Conservation (phyloP, 768 basidiomycete genomes). For the Kwoniella shandongensis region DNA sequence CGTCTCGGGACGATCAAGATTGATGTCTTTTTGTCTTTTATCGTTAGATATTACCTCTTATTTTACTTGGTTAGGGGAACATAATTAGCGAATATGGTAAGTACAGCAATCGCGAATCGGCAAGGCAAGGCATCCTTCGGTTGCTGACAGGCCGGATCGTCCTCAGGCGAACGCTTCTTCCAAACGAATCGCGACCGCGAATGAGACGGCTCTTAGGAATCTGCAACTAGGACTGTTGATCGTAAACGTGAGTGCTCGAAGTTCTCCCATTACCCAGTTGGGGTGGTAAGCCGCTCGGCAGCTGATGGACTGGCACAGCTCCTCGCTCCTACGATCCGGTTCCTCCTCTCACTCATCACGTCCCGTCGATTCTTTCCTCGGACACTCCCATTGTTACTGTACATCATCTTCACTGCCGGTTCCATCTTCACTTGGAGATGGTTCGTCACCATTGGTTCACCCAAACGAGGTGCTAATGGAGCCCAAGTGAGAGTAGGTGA, state of each 20-base stretch:
- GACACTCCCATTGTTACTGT: conserved; percentile 23
- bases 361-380: conserved; percentile 24
- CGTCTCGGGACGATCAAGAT: too few species aligned
- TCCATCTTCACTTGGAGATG: conserved; percentile 44
- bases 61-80: too few species aligned
- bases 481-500: conserved; percentile 35
- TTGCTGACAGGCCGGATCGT: too few species aligned
- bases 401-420: conserved; percentile 26
- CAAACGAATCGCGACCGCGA: conserved; percentile 49
- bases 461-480: conserved; percentile 26
- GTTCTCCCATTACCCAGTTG: background rate
- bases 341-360: conserved; percentile 33
- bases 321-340: conserved; percentile 20
- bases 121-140: too few species aligned
- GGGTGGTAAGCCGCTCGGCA: background rate
- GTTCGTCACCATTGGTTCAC: conserved; percentile 43
- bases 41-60: too few species aligned
- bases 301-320: conserved; percentile 16
- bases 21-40: too few species aligned
- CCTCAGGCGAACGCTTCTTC: conserved; percentile 48
- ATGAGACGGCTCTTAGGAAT: conserved; percentile 43
- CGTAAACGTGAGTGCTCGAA: conserved; percentile 36
- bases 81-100: conserved; percentile 11
- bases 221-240: conserved; percentile 40
- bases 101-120: background rate